Conservation (phyloP, 2,329 filamentous ascomycete species). For the Zymoseptoria brevis region DNA sequence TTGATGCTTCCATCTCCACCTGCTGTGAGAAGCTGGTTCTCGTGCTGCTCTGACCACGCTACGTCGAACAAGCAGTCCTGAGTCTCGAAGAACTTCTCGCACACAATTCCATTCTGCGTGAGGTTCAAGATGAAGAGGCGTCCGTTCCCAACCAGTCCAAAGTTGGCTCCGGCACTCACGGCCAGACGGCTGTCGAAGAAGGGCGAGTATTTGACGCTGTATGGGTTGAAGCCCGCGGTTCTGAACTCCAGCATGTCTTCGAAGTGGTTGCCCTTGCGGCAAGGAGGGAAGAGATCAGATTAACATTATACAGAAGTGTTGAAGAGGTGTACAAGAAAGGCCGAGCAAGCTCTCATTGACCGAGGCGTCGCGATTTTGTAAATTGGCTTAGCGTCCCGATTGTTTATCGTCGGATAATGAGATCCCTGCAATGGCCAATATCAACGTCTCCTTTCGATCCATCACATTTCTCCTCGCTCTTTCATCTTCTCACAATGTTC, state of each 20-base stretch:
- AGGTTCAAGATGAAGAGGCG: slow-evolving; percentile 77
- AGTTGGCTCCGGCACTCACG: slow-evolving; percentile 86
- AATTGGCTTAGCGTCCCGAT: too few species aligned
- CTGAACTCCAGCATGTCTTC: slow-evolving; percentile 80
- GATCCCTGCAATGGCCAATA: background rate
- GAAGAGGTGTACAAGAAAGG: background rate
- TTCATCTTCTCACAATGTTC: background rate
- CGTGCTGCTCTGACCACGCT: slow-evolving; percentile 91
- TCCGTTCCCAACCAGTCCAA: slow-evolving; percentile 93
- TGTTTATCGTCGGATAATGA: background rate
- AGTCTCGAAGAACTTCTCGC: slow-evolving; percentile 88
- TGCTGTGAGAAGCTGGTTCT: slow-evolving; percentile 83
- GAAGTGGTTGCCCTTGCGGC: background rate
- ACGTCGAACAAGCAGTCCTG: slow-evolving; percentile 95
- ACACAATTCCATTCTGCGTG: slow-evolving; percentile 72
- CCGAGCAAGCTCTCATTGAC: background rate
- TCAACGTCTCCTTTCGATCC: background rate
- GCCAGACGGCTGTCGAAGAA: slow-evolving; percentile 95
- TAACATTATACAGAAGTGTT: slow-evolving; percentile 2
- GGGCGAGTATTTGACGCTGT: slow-evolving; percentile 95
- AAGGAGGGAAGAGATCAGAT: background rate
- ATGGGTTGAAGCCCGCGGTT: slow-evolving; percentile 89
- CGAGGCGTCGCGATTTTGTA: background rate
- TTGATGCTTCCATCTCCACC: slow-evolving; percentile 93
- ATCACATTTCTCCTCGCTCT: background rate